Evolutionary conservation across 148 eudicot species (phyloP).

Genomic region (Talinum fruticosum): DNA sequence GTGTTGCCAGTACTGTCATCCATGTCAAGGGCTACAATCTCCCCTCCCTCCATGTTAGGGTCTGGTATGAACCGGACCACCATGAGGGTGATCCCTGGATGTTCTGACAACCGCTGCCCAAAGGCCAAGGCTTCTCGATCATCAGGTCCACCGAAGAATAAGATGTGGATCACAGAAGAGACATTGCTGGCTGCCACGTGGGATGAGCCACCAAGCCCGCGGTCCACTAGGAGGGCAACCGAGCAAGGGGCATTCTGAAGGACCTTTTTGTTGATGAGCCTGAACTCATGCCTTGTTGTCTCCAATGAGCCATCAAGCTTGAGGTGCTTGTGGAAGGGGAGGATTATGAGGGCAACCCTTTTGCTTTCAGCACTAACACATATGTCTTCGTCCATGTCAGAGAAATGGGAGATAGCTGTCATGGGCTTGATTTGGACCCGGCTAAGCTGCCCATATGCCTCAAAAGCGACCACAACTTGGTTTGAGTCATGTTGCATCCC

Average conservation of each 20-base stretch:
- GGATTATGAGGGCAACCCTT: slow-evolving; percentile 54
- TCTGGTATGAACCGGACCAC: slow-evolving; percentile 46
- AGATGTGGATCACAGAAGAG: slow-evolving; percentile 38
- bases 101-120: slow-evolving; percentile 73
- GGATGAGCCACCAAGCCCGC: slow-evolving; percentile 76
- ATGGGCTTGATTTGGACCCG: slow-evolving; percentile 57
- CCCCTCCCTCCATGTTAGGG: slow-evolving; percentile 32
- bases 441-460: slow-evolving; percentile 69
- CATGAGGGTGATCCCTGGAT: slow-evolving; percentile 56
- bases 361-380: slow-evolving; percentile 58
- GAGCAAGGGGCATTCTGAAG: slow-evolving; percentile 67
- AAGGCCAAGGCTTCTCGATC: slow-evolving; percentile 72
- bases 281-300: slow-evolving; percentile 54
- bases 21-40: slow-evolving; percentile 34
- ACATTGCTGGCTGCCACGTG: slow-evolving; percentile 75
- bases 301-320: slow-evolving; percentile 66
- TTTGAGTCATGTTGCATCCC: slow-evolving; percentile 32
- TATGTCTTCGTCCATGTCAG: slow-evolving; percentile 67
- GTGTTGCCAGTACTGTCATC: slow-evolving; percentile 13
- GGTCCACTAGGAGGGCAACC: slow-evolving; percentile 69
- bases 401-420: slow-evolving; percentile 61
- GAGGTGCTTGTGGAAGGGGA: slow-evolving; percentile 75
- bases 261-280: slow-evolving; percentile 46
- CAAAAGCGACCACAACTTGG: slow-evolving; percentile 75
- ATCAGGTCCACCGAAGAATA: slow-evolving; percentile 78